Percentiles rank a stretch among this genome's conserved stretches.
phyloP scores from a whole-genome alignment of 2,329 filamentous ascomycete genomes.

The Catunica adiposa region DNA sequence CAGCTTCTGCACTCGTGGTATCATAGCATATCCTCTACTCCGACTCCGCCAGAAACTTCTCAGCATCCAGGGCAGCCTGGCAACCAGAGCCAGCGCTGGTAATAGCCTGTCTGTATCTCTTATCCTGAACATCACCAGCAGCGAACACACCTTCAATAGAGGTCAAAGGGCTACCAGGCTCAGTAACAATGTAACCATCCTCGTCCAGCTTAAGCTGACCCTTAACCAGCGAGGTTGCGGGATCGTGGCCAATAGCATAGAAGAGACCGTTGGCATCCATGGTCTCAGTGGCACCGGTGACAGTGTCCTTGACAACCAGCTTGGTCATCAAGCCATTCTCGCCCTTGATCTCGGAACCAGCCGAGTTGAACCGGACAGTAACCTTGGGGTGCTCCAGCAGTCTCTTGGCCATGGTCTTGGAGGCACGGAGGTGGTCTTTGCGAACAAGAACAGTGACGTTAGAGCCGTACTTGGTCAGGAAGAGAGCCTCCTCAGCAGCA shows the following conservation, averaged over 20 bases:
- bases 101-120: slow-evolving; percentile 93
- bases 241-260: slow-evolving; percentile 94
- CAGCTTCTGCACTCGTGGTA: background rate
- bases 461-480: slow-evolving; percentile 92
- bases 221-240: slow-evolving; percentile 80
- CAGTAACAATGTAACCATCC: slow-evolving; percentile 81
- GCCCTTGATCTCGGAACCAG: slow-evolving; percentile 67
- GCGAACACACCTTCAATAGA: slow-evolving; percentile 87
- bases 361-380: slow-evolving; percentile 72
- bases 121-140: slow-evolving; percentile 95
- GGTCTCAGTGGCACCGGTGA: slow-evolving; percentile 62
- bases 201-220: slow-evolving; percentile 74
- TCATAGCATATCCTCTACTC: slow-evolving; percentile 31
- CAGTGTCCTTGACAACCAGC: slow-evolving; percentile 64
- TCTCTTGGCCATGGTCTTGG: slow-evolving; percentile 80
- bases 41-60: slow-evolving; percentile 73
- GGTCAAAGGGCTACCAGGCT: slow-evolving; percentile 75
- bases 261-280: slow-evolving; percentile 84
- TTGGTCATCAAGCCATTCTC: slow-evolving; percentile 77
- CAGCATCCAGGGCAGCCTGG: slow-evolving; percentile 86
- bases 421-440: slow-evolving; percentile 70
- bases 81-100: slow-evolving; percentile 94
- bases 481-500: slow-evolving; percentile 91
- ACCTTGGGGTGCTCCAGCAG: slow-evolving; percentile 75
- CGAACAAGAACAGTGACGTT: slow-evolving; percentile 90